Evolutionary conservation across 1,284 basidiomycete species (phyloP), one percentile per base, ranked within the genome.

Genomic region (Rhizopogon parksii): DNA sequence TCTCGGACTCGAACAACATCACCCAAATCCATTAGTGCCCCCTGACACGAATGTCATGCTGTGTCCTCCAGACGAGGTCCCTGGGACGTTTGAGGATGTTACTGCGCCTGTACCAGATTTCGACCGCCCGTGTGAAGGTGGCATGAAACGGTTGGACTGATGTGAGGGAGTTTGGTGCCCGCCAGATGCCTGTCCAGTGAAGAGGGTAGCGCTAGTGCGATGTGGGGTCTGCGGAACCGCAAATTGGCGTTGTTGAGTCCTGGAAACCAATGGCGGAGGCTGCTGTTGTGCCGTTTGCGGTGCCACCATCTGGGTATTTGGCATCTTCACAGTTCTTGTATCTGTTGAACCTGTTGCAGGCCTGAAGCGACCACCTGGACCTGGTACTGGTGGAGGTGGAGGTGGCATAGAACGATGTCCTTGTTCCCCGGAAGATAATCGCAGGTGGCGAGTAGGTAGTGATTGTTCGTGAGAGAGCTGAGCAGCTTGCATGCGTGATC

Each of bases 31-130:
- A 3, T 47, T 56, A 11, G 56, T 53, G n/a, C 46, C 47, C 25
- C 66, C 63, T 30, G 75, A 70, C 39, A 75, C 59, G 59, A 82
- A 82, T 47, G 77, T 74, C 53, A 67, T 66, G 56, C 79, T 69
- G 52, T 80, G 78, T 36, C 68, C 69, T 52, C 67, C 64, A 34
- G 57, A 55, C 46, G 57, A 43, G 35, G 48, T 53, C 12, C 52
- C 39, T 9, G 49, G 3, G 37, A 49, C 27, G 52, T 50, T 50
- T 2, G 49, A 36, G 1, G 51, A 42, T 27, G 55, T 32, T 15
- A 21, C 49, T 9, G 27, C 43, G 25, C 46, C 36, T 11, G 49
- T 24, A 36, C 47, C 56, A 17, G 63, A 46, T 14, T 54, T 36
- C 12, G 40, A 24, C 37, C 50, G 58, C 14, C 52, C 46, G 30